These are phyloP conservation scores for Hypoxylon sp. DNA, from an alignment of 2,329 filamentous ascomycete genomes.

Conservation along the genomic window DNA sequence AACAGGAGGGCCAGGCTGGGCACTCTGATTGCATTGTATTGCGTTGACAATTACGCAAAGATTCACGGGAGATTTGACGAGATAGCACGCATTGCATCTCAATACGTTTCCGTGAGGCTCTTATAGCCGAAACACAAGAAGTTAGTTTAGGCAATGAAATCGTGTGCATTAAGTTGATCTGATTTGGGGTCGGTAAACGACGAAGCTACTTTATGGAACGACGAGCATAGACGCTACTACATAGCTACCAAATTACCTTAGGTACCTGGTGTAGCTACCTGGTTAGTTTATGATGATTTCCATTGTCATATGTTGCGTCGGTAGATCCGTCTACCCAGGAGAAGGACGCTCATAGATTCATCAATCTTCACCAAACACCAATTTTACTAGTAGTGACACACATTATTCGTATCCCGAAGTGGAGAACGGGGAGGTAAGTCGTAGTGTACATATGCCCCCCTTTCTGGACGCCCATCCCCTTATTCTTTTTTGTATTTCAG, in stretches of 20 bases:
- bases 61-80: background rate
- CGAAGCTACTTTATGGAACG: background rate
- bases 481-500: constrained; percentile 7
- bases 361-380: constrained; percentile 4
- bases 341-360: constrained; percentile 6
- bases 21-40: background rate
- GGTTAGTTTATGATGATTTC: background rate
- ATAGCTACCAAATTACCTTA: background rate
- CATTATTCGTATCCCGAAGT: constrained; percentile 52
- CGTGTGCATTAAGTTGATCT: background rate
- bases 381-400: constrained; percentile 47
- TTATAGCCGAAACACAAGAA: background rate
- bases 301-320: background rate
- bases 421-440: constrained; percentile 51
- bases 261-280: background rate
- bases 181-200: background rate
- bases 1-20: no score
- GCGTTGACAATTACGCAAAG: constrained; percentile 2
- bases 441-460: constrained; percentile 47
- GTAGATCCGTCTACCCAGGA: background rate
- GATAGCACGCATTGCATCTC: background rate
- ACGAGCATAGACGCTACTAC: background rate
- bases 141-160: background rate
- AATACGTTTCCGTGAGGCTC: background rate
- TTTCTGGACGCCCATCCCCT: constrained; percentile 20